Evolutionary conservation across 2,329 filamentous ascomycete genomes (phyloP), one percentile per base, ranked within the genome.

Genomic region (Fusarium oxysporum): DNA sequence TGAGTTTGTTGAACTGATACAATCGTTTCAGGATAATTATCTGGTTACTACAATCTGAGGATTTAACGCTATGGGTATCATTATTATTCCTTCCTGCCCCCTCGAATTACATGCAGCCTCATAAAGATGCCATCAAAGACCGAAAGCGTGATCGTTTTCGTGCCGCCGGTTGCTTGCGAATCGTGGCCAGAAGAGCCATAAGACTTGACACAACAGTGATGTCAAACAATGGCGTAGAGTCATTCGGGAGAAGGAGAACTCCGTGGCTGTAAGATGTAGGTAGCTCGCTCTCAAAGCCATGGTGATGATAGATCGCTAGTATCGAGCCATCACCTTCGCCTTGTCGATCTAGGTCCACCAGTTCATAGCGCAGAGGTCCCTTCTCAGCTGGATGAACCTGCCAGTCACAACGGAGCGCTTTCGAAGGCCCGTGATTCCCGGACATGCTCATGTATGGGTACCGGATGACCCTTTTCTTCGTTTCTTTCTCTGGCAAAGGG

Each of bases 1-100:
- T 85, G 32, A 85, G 82, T 69, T 71, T 86, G 40, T 62, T 83
- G 21, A 84, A 84, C 16, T 70, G 9, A 40, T 1, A 6, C 4
- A 21, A 8, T 30, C 1, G 0, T 1, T 12, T 3, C 14, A 54
- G 0, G 1, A 8, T 28, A 4, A 21, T 8, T 5, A 38, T 38
- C 0, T 13, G 5, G 28, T 40, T 40, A 7, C 33, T 40, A 17
- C 13, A 28, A 14, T 53, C 5, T 38, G 14, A 17, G 13, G 10
- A 3, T n/a, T 4, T 5, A 13, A 11, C 10, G 0, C 12, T 0
- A 9, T n/a, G 33, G 50, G 33, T 54, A 40, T 53, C 8, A 6
- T 6, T 28, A 32, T 8, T n/a, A 11, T 12, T 1, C 30, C 7
- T 14, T 8, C 12, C 6, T 2, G 6, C 5, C 5, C 6, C 12